Percentiles rank a stretch among this genome's conserved stretches.
These are phyloP conservation scores for Zychaea mexicana DNA, from an alignment of 371 early-diverging fungal genomes.

Conservation along the genomic window DNA sequence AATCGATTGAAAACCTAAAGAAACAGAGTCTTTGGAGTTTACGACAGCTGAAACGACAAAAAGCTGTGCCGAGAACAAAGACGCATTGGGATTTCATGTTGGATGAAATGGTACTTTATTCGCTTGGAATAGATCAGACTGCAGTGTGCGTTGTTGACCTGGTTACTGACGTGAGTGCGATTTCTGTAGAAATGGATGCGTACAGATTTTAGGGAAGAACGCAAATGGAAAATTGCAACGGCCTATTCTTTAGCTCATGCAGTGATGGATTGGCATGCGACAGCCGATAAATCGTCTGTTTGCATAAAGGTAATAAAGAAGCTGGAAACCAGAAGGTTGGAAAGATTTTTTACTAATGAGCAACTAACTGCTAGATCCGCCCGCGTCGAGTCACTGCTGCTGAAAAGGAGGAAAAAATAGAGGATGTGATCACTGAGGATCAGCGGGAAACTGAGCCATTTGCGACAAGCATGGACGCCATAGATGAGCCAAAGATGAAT, in stretches of 20 bases:
- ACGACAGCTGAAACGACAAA: slow-evolving; percentile 77
- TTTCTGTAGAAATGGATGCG: slow-evolving; percentile 75
- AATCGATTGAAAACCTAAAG: slow-evolving; percentile 81
- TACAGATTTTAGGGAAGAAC: slow-evolving; percentile 85
- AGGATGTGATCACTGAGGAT: background rate
- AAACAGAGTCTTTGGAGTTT: slow-evolving; percentile 79
- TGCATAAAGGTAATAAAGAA: slow-evolving; percentile 64
- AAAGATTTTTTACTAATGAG: no score
- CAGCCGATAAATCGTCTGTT: slow-evolving; percentile 68
- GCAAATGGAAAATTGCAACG: slow-evolving; percentile 82
- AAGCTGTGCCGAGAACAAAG: slow-evolving; percentile 71
- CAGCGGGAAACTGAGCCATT: background rate
- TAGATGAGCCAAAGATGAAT: background rate
- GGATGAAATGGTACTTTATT: slow-evolving; percentile 77
- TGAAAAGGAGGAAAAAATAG: background rate
- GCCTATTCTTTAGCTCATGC: slow-evolving; percentile 71
- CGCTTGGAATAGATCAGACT: background rate
- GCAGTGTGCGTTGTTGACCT: background rate
- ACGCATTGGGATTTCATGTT: slow-evolving; percentile 89
- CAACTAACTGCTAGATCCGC: no score
- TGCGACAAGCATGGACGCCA: background rate
- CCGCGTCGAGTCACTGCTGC: background rate
- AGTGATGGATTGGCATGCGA: slow-evolving; percentile 83
- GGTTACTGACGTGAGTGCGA: background rate
- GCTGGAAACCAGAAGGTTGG: no score